Evolutionary conservation across 2,329 filamentous ascomycete genomes (phyloP), one percentile per base, ranked within the genome.

Genomic region (Ciborinia camelliae): DNA sequence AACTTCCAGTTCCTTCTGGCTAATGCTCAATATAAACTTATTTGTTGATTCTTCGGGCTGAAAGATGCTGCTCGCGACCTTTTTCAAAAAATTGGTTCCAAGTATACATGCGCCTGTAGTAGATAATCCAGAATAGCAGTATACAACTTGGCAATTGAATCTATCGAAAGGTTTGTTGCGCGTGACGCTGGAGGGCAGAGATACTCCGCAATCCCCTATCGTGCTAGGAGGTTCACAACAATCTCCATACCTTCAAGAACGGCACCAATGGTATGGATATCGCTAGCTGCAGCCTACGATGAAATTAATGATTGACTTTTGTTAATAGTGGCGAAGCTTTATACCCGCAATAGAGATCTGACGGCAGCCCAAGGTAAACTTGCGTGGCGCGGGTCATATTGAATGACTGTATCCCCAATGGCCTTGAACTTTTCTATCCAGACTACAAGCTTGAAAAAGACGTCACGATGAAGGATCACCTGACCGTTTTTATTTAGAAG

Each of bases 361-460:
- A 65, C 53, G 35, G 28, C 62, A 26, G 65, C 66, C 69, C 69
- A 70, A 5, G 66, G 67, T 5, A 70, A 30, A 32, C 65, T 64
- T 39, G 64, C 64, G 57, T 68, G 68, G 14, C 20, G 35, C 4
- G 68, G 66, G 30, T 69, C 66, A 55, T 66, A 69, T 32, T 65
- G 59, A 26, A 66, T 57, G 1, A 64, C 23, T 15, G 20, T 54
- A 52, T 69, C 65, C 26, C 63, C 63, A 26, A 68, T 23, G 2
- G n/a, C 26, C 35, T 69, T 66, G 50, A 68, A 62, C 14, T 60
- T 66, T 14, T 66, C 43, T 9, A 69, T 59, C 65, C 68, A 68
- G 3, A 39, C 35, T 18, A 37, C 35, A 18, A 68, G 47, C 53
- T 69, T 69, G 3, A 32, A 57, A 23, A 68, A 64, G 1, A 68